Evolutionary conservation across 2,329 filamentous ascomycete species (phyloP).

Genomic region (Ceratocystis variospora): DNA sequence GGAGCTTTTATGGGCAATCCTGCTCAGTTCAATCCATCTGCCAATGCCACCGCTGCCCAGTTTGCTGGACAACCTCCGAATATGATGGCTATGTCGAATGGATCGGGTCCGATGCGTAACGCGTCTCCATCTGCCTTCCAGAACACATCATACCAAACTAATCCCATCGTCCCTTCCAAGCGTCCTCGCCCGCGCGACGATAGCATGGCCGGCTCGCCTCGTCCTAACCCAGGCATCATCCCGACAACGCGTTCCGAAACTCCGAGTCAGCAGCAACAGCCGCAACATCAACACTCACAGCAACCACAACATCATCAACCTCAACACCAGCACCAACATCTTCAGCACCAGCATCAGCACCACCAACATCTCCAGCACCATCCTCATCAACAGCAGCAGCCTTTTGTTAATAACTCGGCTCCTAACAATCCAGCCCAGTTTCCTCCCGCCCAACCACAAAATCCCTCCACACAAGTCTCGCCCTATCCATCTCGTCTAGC

Average conservation of each 20-base stretch:
- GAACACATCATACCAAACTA: constrained; percentile 68
- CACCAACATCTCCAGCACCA: constrained; percentile 3
- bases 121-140: constrained; percentile 59
- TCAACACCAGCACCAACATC: constrained; percentile 43
- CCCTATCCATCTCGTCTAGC: constrained; percentile 69
- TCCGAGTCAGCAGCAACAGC: constrained; percentile 54
- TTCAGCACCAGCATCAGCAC: neutral
- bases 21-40: constrained; percentile 41
- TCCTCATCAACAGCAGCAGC: constrained; percentile 2
- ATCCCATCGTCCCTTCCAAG: constrained; percentile 79
- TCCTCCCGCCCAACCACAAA: constrained; percentile 8
- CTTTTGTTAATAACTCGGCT: neutral
- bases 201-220: constrained; percentile 68
- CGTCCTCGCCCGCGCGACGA: constrained; percentile 70
- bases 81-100: constrained; percentile 21
- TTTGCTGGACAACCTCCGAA: constrained; percentile 37
- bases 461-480: constrained; percentile 35
- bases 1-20: constrained; percentile 43
- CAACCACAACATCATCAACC: constrained; percentile 2
- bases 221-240: constrained; percentile 57
- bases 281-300: neutral
- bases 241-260: constrained; percentile 84
- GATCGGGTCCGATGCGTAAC: constrained; percentile 59
- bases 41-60: constrained; percentile 29
- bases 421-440: neutral